A percentile compares a stretch with the other conserved stretches of the same genome.
phyloP scores from a whole-genome alignment of 495 filamentous ascomycete genomes.

The Penicillium turbatum region DNA sequence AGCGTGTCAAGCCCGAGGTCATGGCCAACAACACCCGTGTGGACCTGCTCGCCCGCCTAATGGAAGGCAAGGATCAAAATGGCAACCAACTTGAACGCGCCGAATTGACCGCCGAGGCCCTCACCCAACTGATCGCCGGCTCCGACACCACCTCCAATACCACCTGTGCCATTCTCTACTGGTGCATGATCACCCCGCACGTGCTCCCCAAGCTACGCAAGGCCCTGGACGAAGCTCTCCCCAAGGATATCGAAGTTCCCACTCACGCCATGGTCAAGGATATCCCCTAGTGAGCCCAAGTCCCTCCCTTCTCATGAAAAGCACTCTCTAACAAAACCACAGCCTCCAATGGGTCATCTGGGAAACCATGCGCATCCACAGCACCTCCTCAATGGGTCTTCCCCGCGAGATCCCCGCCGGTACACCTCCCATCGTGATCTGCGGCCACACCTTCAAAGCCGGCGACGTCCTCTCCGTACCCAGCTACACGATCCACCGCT shows the following conservation, averaged over 20 bases:
- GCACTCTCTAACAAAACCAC: not conserved
- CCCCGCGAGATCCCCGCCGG: slow-evolving; percentile 71
- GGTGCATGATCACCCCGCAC: slow-evolving; percentile 63
- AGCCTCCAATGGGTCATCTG: slow-evolving; percentile 72
- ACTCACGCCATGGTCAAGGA: slow-evolving; percentile 68
- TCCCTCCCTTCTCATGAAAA: not conserved
- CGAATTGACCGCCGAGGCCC: slow-evolving; percentile 82
- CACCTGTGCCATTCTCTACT: slow-evolving; percentile 79
- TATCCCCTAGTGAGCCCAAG: slow-evolving; percentile 63
- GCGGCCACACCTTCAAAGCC: slow-evolving; percentile 62
- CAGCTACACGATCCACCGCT: slow-evolving; percentile 84
- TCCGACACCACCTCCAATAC: slow-evolving; percentile 90
- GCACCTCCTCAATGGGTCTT: slow-evolving; percentile 82
- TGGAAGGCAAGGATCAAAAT: slow-evolving; percentile 80
- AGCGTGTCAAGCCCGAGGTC: slow-evolving; percentile 62
- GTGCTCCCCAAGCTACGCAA: slow-evolving; percentile 67
- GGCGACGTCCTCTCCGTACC: slow-evolving; percentile 80
- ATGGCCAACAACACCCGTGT: slow-evolving; percentile 56
- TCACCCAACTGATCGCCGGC: slow-evolving; percentile 88
- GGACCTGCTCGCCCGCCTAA: slow-evolving; percentile 76
- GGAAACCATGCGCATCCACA: slow-evolving; percentile 88
- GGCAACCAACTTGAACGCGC: slow-evolving; percentile 67
- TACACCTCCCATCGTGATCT: slow-evolving; percentile 49
- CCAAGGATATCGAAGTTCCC: slow-evolving; percentile 57
- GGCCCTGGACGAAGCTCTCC: slow-evolving; percentile 67